Evolutionary conservation across 2,329 filamentous ascomycete genomes (phyloP).

Genomic region (Raffaelea ambrosiae): DNA sequence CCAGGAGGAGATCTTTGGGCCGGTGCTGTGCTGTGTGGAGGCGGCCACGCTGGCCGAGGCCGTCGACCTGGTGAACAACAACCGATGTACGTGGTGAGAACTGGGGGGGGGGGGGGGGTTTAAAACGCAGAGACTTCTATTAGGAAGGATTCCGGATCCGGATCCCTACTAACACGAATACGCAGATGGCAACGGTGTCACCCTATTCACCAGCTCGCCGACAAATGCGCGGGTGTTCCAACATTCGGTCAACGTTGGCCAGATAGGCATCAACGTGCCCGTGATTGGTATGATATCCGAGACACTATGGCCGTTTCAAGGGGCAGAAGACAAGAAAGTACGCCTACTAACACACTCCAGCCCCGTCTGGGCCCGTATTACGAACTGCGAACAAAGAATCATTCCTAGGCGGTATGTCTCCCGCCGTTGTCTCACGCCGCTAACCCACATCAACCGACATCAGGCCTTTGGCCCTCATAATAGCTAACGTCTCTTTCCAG

Average conservation of each 20-base stretch:
- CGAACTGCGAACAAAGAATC: slow-evolving; percentile 6
- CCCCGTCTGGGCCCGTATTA: slow-evolving; percentile 2
- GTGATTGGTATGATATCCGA: slow-evolving; percentile 34
- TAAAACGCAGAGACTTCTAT: too few relatives aligned
- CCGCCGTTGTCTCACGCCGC: too few relatives aligned
- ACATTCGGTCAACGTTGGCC: slow-evolving; percentile 71
- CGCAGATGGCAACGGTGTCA: slow-evolving; percentile 65
- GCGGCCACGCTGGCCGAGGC: slow-evolving; percentile 70
- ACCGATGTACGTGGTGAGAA: slow-evolving; percentile 48
- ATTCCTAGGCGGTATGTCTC: slow-evolving; percentile 3
- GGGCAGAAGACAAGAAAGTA: too few relatives aligned
- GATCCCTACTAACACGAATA: too few relatives aligned
- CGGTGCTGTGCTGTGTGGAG: slow-evolving; percentile 72
- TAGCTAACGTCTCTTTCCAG: neutral
- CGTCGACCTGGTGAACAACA: slow-evolving; percentile 71
- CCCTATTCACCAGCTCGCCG: slow-evolving; percentile 76
- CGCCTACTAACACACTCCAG: neutral
- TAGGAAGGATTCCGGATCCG: too few relatives aligned
- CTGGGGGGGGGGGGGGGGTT: too few relatives aligned
- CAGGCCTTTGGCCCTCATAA: too few relatives aligned
- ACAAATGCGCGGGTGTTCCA: slow-evolving; percentile 70
- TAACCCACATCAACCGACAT: too few relatives aligned
- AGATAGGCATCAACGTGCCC: slow-evolving; percentile 79
- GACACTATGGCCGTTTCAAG: too few relatives aligned
- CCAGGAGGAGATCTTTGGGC: slow-evolving; percentile 76